These are phyloP conservation scores for Backusella westeae DNA, from an alignment of 192 early-diverging fungal genomes.

Conservation along the genomic window DNA sequence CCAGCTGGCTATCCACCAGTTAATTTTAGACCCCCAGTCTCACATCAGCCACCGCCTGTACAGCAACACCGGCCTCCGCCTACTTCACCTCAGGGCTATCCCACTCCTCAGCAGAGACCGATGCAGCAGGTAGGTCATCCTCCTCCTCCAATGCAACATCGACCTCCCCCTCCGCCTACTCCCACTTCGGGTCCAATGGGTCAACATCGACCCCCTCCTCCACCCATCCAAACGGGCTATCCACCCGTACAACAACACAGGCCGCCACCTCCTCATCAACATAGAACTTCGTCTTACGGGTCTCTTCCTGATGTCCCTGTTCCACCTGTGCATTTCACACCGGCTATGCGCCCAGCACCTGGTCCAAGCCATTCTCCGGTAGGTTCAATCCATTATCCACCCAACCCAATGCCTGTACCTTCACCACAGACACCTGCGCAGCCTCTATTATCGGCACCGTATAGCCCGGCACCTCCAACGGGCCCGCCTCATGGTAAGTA, in stretches of 20 bases:
- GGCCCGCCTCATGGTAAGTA: constrained; percentile 5
- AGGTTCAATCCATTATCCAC: constrained; percentile 1
- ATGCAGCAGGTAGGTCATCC: not conserved
- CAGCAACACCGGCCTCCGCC: not conserved
- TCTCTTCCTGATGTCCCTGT: not conserved
- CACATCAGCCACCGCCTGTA: constrained; percentile 10
- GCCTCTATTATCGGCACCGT: constrained; percentile 7
- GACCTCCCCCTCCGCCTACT: not conserved
- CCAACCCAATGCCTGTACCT: not conserved
- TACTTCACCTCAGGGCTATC: not conserved
- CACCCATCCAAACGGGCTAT: not conserved
- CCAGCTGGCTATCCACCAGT: not conserved
- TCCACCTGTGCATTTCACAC: not conserved
- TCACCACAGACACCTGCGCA: constrained; percentile 11
- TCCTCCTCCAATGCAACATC: constrained; percentile 11
- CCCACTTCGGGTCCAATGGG: not conserved
- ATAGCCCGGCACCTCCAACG: not conserved
- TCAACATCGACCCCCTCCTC: not conserved
- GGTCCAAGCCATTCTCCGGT: not conserved
- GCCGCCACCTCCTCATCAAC: not conserved
- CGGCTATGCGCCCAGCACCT: not conserved
- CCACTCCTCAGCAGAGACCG: not conserved
- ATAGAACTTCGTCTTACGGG: not conserved
- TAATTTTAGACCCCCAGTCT: constrained; percentile 6
- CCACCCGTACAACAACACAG: not conserved